phyloP scores from a whole-genome alignment of 2,329 filamentous ascomycete species.

The Leptographium procerum region DNA sequence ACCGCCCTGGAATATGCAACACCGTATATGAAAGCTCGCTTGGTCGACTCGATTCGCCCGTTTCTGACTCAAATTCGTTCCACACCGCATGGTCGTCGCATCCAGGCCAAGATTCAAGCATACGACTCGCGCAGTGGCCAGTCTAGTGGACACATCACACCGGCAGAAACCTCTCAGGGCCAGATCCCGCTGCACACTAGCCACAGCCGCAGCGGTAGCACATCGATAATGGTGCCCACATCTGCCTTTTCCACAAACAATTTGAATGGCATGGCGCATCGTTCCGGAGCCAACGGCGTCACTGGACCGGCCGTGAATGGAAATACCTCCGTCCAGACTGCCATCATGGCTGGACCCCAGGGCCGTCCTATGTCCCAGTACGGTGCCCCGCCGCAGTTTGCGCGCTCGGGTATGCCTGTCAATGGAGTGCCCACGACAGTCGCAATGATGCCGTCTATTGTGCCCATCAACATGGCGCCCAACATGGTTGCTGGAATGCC shows the following conservation, averaged over 20 bases:
- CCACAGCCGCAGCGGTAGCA: constrained; percentile 31
- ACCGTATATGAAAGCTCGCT: constrained; percentile 55
- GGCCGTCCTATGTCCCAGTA: constrained; percentile 8
- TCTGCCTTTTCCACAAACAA: constrained; percentile 20
- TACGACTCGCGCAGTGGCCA: constrained; percentile 36
- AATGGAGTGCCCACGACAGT: constrained; percentile 5
- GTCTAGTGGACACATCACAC: constrained; percentile 37
- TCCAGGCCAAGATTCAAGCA: constrained; percentile 73
- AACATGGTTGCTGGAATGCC: constrained; percentile 9
- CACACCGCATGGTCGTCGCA: constrained; percentile 88
- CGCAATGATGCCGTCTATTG: constrained; percentile 3
- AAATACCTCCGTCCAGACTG: not conserved
- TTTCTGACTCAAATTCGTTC: constrained; percentile 75
- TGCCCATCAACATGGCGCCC: constrained; percentile 8
- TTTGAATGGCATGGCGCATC: constrained; percentile 18
- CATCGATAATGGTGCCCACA: constrained; percentile 21
- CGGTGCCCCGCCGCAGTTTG: constrained; percentile 11
- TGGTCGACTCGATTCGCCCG: constrained; percentile 78
- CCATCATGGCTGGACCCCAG: not conserved
- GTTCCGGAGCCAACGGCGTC: constrained; percentile 14
- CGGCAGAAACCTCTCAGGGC: constrained; percentile 40
- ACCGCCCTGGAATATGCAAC: constrained; percentile 84
- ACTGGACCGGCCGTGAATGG: not conserved
- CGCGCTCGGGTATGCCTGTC: constrained; percentile 3
- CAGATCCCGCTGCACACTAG: constrained; percentile 37